Base-by-base conservation (phyloP, 306 rosid genomes). In the Fragaria vesca region DNA sequence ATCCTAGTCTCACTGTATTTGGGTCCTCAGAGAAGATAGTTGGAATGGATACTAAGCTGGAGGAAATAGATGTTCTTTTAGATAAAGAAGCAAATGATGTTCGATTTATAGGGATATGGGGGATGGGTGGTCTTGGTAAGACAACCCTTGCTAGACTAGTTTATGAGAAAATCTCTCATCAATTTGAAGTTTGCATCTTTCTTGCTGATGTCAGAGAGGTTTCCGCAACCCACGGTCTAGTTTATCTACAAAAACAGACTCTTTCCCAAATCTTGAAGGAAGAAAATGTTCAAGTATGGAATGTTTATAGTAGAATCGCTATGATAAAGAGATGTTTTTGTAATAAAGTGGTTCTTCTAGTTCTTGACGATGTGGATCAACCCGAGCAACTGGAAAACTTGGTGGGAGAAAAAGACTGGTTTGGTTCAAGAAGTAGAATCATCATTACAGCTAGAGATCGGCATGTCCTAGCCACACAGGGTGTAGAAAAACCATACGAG, bases 291-390 rank as follows among this genome's bases (percentile, higher is more conserved):
- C 34, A 16, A 71, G 28, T 28, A 13, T 48, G 18, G 28, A 9
- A 48, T 8, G 79, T 17, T 13, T 32, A 45, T 17, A 16, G 52
- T 12, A 55, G 48, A 32, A 60, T 30, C 20, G 15, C 1, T 4
- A 1, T 32, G 43, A 15, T 32, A 13, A 47, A 47, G 12, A 45
- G 38, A n/a, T 62, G 72, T 7, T 28, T 75, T 8, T 28, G 18
- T 45, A 8, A 21, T 24, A 55, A 68, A 4, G 17, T 0, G 32
- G 68, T 73, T 54, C 77, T 73, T n/a, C 28, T 73, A 17, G 30
- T 74, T 45, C 58, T 74, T 26, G 78, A 74, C 11, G 50, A 72
- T 34, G 66, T 72, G 11, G 43, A 73, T 16, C 66, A 73, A 6
- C 3, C 4, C 1, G 51, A 40, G 17, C 13, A n/a, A 0, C 6